These are phyloP conservation scores for Comarum palustre DNA, from an alignment of 306 rosid species.

Conservation along the genomic window DNA sequence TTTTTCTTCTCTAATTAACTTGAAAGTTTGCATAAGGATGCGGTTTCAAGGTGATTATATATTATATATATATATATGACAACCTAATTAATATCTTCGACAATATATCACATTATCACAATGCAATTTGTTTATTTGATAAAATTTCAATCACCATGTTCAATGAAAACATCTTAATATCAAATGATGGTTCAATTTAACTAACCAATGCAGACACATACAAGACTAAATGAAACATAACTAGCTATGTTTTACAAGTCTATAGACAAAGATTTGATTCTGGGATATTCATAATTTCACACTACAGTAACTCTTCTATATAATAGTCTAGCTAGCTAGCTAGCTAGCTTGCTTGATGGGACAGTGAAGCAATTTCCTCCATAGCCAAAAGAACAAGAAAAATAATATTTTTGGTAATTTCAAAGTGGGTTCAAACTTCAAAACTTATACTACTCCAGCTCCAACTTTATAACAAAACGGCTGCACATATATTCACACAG, in stretches of 20 bases:
- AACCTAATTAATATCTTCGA: neutral
- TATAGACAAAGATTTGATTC: neutral
- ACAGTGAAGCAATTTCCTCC: neutral
- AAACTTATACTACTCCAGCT: constrained; percentile 50
- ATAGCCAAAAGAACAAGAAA: neutral
- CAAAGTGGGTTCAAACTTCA: constrained; percentile 83
- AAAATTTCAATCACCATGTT: neutral
- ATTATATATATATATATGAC: no score
- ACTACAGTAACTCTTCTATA: neutral
- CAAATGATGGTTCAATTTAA: neutral
- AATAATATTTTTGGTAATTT: constrained; percentile 29
- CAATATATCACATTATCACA: neutral
- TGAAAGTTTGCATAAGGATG: no score
- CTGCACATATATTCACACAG: constrained; percentile 30
- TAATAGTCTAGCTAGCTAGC: neutral
- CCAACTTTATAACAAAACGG: constrained; percentile 33
- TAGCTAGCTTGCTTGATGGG: neutral
- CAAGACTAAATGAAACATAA: neutral
- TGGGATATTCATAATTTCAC: neutral
- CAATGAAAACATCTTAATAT: neutral
- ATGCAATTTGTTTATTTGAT: no score
- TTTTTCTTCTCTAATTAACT: neutral
- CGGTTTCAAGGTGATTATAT: no score
- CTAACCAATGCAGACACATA: neutral
- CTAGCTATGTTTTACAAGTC: neutral